These are phyloP conservation scores for Cutaneotrichosporon arboriforme DNA, from an alignment of 1,284 basidiomycete species.

Conservation along the genomic window DNA sequence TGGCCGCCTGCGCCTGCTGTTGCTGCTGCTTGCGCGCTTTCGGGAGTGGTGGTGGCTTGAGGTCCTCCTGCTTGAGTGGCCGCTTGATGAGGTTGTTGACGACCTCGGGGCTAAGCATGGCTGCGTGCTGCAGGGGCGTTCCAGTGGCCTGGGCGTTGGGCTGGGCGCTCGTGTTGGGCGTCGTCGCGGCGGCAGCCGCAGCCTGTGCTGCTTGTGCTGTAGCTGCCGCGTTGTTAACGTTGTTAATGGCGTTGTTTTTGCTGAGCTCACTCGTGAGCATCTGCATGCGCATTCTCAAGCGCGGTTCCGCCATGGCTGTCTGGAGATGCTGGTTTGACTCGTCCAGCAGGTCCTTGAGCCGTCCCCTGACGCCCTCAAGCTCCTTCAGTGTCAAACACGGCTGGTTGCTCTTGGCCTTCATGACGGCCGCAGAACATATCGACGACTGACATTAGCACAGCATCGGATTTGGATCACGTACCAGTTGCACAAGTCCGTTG, in stretches of 20 bases:
- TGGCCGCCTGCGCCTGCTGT: neutral
- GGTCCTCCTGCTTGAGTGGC: constrained; percentile 20
- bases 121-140: constrained; percentile 10
- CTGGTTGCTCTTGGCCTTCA: constrained; percentile 13
- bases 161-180: neutral
- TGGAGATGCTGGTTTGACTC: constrained; percentile 12
- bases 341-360: constrained; percentile 7
- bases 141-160: neutral
- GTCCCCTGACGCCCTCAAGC: constrained; percentile 11
- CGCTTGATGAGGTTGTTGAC: constrained; percentile 23
- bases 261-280: constrained; percentile 11
- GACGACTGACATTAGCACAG: constrained; percentile 5
- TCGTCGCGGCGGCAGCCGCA: neutral
- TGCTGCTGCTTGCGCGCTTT: constrained; percentile 7
- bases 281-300: constrained; percentile 10
- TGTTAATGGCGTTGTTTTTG: constrained; percentile 1
- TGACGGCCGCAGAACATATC: constrained; percentile 11
- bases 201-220: neutral
- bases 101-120: constrained; percentile 18
- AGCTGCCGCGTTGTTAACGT: neutral
- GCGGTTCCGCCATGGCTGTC: constrained; percentile 11
- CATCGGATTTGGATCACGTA: neutral
- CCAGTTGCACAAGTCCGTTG: constrained; percentile 12
- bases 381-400: constrained; percentile 17
- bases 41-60: constrained; percentile 17